These are phyloP conservation scores for Fusarium sp. DNA, from an alignment of 2,329 filamentous ascomycete species.

Conservation along the genomic window DNA sequence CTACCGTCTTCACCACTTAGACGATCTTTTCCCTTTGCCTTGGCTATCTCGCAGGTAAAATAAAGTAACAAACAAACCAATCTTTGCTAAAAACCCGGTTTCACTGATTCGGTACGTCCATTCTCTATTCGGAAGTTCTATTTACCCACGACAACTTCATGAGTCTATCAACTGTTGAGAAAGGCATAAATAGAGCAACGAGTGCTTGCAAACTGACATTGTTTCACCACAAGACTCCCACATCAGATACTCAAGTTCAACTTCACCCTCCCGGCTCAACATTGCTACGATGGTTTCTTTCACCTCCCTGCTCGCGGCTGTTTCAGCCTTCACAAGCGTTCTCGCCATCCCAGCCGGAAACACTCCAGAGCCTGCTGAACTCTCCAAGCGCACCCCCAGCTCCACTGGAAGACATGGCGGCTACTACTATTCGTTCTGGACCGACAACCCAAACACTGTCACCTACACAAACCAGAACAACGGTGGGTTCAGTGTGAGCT, in stretches of 20 bases:
- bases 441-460: slow-evolving; percentile 56
- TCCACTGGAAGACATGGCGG: slow-evolving; percentile 52
- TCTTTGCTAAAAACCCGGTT: background rate
- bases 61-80: slow-evolving; percentile 7
- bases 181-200: slow-evolving; percentile 26
- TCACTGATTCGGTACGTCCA: slow-evolving; percentile 5
- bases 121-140: slow-evolving; percentile 1
- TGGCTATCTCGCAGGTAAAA: slow-evolving; percentile 29
- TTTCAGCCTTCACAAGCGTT: slow-evolving; percentile 34
- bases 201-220: background rate
- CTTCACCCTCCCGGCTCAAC: background rate
- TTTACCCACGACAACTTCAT: slow-evolving; percentile 10
- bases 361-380: slow-evolving; percentile 32
- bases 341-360: slow-evolving; percentile 36
- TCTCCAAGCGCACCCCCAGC: slow-evolving; percentile 52
- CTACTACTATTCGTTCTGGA: slow-evolving; percentile 61
- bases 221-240: background rate
- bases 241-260: background rate
- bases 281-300: slow-evolving; percentile 39
- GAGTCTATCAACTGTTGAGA: background rate
- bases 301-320: slow-evolving; percentile 36
- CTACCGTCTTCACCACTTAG: background rate
- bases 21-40: slow-evolving; percentile 5
- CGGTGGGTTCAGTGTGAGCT: slow-evolving; percentile 58
- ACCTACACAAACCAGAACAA: slow-evolving; percentile 58